These are phyloP conservation scores for Cudoniella acicularis DNA, from an alignment of 495 filamentous ascomycete genomes.

Conservation along the genomic window DNA sequence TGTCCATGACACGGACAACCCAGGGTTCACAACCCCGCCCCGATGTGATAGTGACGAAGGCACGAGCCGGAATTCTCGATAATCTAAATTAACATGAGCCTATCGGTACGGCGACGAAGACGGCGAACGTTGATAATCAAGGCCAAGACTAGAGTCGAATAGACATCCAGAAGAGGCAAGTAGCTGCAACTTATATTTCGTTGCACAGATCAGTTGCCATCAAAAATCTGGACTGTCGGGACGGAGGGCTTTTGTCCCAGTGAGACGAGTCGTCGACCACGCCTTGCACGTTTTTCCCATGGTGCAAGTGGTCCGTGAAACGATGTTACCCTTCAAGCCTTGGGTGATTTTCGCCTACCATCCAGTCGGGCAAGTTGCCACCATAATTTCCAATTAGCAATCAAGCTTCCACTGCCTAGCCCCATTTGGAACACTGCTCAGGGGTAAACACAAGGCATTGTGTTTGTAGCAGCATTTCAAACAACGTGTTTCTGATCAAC, in stretches of 20 bases:
- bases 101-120: background rate
- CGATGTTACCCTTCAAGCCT: background rate
- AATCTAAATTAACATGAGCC: background rate
- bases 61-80: background rate
- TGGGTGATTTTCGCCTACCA: background rate
- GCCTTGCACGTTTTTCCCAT: background rate
- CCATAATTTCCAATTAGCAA: background rate
- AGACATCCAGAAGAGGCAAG: background rate
- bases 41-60: background rate
- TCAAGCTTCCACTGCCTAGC: background rate
- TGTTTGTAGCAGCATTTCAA: background rate
- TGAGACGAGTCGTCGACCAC: too few species aligned
- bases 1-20: background rate
- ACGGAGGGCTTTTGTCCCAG: too few species aligned
- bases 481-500: background rate
- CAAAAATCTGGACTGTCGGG: too few species aligned
- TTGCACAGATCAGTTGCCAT: too few species aligned
- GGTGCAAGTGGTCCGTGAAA: background rate
- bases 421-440: background rate
- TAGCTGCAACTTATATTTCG: too few species aligned
- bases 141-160: background rate
- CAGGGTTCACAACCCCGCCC: background rate
- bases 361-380: background rate
- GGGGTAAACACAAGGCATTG: conserved; percentile 6
- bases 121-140: background rate